Evolutionary conservation across 805 yeast genomes (phyloP).

Genomic region (Lipomyces lipofer): DNA sequence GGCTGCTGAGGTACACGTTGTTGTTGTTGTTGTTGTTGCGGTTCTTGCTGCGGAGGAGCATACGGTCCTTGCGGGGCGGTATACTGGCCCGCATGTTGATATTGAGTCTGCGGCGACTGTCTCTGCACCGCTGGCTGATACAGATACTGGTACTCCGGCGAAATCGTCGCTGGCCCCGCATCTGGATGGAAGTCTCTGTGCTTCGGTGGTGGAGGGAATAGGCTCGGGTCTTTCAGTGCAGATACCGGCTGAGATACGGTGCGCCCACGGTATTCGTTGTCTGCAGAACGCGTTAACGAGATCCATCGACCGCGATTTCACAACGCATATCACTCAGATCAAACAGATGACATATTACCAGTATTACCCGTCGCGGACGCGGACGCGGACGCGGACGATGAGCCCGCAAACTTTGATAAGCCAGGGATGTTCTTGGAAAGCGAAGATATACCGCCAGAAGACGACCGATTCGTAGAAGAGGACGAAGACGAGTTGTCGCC

Average conservation of each 20-base stretch:
- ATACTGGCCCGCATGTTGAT: conserved; percentile 18
- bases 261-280: no score
- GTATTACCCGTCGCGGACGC: no score
- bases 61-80: conserved; percentile 5
- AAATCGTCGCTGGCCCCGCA: conserved; percentile 28
- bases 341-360: no score
- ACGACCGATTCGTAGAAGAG: conserved; percentile 7
- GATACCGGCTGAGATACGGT: conserved; percentile 34
- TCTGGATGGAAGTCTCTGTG: conserved; percentile 42
- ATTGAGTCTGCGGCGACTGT: conserved; percentile 15
- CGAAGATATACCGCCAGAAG: conserved; percentile 8
- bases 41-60: conserved; percentile 23
- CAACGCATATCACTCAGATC: no score
- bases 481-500: conserved; percentile 1
- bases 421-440: background rate
- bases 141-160: conserved; percentile 25
- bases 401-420: background rate
- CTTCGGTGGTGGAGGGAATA: conserved; percentile 51
- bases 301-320: no score
- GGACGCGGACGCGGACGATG: background rate
- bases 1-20: conserved; percentile 14
- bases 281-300: no score
- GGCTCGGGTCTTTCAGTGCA: conserved; percentile 39
- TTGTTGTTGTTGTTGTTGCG: conserved; percentile 23
- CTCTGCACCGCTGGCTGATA: conserved; percentile 29